Percentiles rank a stretch among this genome's conserved stretches.
These are phyloP conservation scores for Centaurea solstitialis DNA, from an alignment of 129 eudicot genomes.

Conservation along the genomic window DNA sequence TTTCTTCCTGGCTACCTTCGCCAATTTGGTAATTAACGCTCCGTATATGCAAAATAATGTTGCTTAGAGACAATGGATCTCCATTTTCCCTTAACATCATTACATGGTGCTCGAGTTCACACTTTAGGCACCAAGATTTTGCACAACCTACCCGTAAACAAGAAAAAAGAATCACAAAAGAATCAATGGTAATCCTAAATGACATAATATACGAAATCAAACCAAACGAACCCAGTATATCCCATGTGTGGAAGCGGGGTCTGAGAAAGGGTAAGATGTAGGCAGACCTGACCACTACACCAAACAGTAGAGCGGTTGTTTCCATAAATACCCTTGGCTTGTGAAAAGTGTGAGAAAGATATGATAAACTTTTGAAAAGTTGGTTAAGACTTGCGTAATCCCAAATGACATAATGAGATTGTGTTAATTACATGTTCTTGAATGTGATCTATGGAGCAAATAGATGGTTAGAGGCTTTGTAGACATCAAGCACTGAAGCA, in stretches of 20 bases:
- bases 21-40: slow-evolving; percentile 74
- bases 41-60: slow-evolving; percentile 70
- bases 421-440: slow-evolving; percentile 58
- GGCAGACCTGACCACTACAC: not conserved
- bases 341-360: not conserved
- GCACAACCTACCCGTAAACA: slow-evolving; percentile 46
- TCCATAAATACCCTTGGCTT: too few species aligned
- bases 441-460: slow-evolving; percentile 81
- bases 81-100: slow-evolving; percentile 57
- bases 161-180: not conserved
- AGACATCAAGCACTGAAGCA: slow-evolving; percentile 84
- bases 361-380: not conserved
- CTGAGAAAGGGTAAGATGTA: not conserved
- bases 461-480: slow-evolving; percentile 84
- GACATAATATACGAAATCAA: not conserved
- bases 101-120: slow-evolving; percentile 90
- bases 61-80: slow-evolving; percentile 75
- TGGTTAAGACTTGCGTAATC: not conserved
- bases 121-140: slow-evolving; percentile 89
- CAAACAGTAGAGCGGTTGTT: not conserved
- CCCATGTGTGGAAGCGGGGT: not conserved
- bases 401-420: not conserved
- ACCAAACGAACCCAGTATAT: not conserved
- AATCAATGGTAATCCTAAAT: not conserved
- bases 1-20: slow-evolving; percentile 95